These are phyloP conservation scores for Chondrus crispus DNA, from an alignment of 23 red algal genomes.

Conservation along the genomic window DNA sequence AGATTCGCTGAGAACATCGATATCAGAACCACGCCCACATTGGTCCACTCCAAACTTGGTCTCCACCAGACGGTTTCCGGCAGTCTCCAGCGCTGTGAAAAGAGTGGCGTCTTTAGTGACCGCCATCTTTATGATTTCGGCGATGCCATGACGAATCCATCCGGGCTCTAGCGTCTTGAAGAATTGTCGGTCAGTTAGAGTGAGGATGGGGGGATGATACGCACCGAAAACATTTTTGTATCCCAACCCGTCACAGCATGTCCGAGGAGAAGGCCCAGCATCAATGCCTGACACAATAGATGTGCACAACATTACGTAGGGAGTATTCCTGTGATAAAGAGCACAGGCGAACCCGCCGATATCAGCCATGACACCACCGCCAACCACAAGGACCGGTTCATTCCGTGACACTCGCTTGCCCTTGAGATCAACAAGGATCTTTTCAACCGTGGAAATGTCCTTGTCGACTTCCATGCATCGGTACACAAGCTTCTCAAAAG, in stretches of 20 bases:
- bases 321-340: slow-evolving; percentile 71
- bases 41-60: slow-evolving; percentile 70
- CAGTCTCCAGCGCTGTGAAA: slow-evolving; percentile 44
- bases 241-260: slow-evolving; percentile 74
- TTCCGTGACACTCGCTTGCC: slow-evolving; percentile 51
- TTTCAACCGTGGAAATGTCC: slow-evolving; percentile 74
- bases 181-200: slow-evolving; percentile 65
- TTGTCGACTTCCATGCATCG: slow-evolving; percentile 82
- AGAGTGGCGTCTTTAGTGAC: slow-evolving; percentile 60
- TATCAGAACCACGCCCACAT: slow-evolving; percentile 27
- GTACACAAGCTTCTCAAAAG: slow-evolving; percentile 60
- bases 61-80: slow-evolving; percentile 40
- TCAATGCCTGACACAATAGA: slow-evolving; percentile 78
- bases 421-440: slow-evolving; percentile 70
- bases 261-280: slow-evolving; percentile 71
- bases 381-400: slow-evolving; percentile 70
- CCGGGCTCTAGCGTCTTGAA: slow-evolving; percentile 66
- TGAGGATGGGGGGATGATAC: slow-evolving; percentile 71
- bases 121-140: slow-evolving; percentile 82
- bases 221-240: slow-evolving; percentile 84
- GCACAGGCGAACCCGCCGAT: slow-evolving; percentile 72
- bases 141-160: slow-evolving; percentile 79
- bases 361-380: slow-evolving; percentile 74
- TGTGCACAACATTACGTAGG: slow-evolving; percentile 74
- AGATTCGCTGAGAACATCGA: slow-evolving; percentile 51